Evolutionary conservation across 768 basidiomycete species (phyloP).

Genomic region (Suillus plorans): DNA sequence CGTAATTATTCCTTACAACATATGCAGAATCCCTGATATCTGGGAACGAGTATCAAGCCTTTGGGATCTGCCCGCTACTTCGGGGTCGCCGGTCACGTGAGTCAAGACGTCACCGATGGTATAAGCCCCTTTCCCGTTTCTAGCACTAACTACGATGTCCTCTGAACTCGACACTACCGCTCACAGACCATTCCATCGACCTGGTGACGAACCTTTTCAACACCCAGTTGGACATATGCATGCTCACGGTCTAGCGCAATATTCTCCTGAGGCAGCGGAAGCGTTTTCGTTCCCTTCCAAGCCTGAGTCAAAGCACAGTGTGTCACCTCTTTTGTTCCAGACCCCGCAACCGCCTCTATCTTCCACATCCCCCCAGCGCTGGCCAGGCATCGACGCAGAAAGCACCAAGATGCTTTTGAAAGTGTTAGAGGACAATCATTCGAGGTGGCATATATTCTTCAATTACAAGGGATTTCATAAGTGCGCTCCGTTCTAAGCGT

Average conservation of each 20-base stretch:
- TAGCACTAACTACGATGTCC: conserved; percentile 12
- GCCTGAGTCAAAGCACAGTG: not conserved
- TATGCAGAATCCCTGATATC: not conserved
- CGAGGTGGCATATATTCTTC: conserved; percentile 35
- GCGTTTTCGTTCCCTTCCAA: conserved; percentile 13
- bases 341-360: conserved; percentile 12
- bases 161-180: conserved; percentile 14
- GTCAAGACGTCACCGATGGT: not conserved
- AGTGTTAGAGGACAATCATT: conserved; percentile 29
- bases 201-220: conserved; percentile 19
- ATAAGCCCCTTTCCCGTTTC: not conserved
- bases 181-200: conserved; percentile 17
- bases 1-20: not conserved
- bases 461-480: conserved; percentile 37
- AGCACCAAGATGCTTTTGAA: conserved; percentile 15
- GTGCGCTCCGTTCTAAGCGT: conserved; percentile 17
- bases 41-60: not conserved
- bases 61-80: not conserved
- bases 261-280: conserved; percentile 23
- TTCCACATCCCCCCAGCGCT: conserved; percentile 16
- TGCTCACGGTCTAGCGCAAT: conserved; percentile 22
- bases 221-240: conserved; percentile 17
- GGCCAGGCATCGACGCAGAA: conserved; percentile 34
- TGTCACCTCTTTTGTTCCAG: conserved; percentile 3
- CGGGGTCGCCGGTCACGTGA: not conserved